Base-by-base conservation (phyloP, 2,329 filamentous ascomycete species). In the Ophiognomonia clavigignenti-juglandacearum region DNA sequence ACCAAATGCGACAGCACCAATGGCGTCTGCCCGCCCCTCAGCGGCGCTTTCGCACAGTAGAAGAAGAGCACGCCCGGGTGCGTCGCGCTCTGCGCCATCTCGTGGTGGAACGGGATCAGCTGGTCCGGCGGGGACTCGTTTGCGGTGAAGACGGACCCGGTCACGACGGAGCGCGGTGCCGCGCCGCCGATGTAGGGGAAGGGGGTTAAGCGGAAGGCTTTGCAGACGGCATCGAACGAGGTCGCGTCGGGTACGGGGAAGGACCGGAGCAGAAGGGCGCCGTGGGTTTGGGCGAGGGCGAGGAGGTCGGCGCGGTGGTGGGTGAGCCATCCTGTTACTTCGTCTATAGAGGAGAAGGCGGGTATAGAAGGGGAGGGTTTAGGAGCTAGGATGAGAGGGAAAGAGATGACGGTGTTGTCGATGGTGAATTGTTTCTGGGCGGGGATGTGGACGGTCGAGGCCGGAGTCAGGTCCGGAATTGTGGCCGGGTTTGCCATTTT, bases 21-120 rank as follows among this genome's bases (percentile, higher is more conserved):
- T 3, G 49, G 49, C 6, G 49, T 51, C 42, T 51, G 41, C 0
- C 49, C 49, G 6, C 46, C 49, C 11, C 39, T 42, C 6, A 14
- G 10, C 18, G 49, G 45, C 29, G 27, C 32, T 16, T 43, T 45
- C 49, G 49, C 42, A 29, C 49, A 51, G 35, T 39, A 51, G 42
- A 51, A 51, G 23, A 51, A 43, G 27, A 51, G 14, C 2, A 37
- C 24, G 3, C 49, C 49, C 4, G 49, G 49, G 18, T 49, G 46
- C 16, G 19, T 51, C 35, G 23, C 45, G 42, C 49, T 51, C 38
- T 51, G 49, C 22, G 49, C 49, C 49, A 51, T 51, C 29, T 51
- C 49, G n/a, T 51, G 49, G 24, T 51, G 46, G 39, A 51, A 51
- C 1, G 49, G 49, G 20, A 51, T 51, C n/a, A 51, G 49, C 38